Conservation (phyloP, 1,139 yeast genomes). For the Yamadazyma taylorii region DNA sequence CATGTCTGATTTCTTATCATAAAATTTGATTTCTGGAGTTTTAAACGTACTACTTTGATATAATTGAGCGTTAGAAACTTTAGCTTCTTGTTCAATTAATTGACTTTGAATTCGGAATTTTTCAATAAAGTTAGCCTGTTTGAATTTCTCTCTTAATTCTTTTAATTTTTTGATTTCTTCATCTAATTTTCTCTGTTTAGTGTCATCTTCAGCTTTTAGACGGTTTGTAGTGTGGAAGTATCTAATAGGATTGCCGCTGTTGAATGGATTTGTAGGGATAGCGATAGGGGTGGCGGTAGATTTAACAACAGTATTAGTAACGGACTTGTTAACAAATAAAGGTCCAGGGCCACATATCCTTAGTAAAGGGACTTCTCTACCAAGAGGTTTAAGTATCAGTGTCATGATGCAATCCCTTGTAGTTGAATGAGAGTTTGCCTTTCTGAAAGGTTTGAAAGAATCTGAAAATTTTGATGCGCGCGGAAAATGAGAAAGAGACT, state of each 20-base stretch:
- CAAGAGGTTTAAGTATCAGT: neutral
- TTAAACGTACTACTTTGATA: constrained; percentile 19
- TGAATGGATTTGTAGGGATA: too few species aligned
- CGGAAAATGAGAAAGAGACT: too few species aligned
- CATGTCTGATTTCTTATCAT: constrained; percentile 3
- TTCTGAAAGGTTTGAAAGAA: neutral
- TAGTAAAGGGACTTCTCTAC: neutral
- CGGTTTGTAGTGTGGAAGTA: constrained; percentile 6
- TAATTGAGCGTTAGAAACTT: constrained; percentile 25
- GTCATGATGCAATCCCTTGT: neutral
- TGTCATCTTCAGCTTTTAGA: constrained; percentile 4
- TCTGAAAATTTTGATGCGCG: constrained; percentile 1
- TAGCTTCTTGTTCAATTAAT: constrained; percentile 26
- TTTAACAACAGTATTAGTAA: too few species aligned
- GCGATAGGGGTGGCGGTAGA: too few species aligned
- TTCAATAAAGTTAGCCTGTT: constrained; percentile 28
- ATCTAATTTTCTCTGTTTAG: constrained; percentile 14
- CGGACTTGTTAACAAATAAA: too few species aligned
- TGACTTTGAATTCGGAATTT: constrained; percentile 24
- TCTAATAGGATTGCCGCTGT: constrained; percentile 4
- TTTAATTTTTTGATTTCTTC: constrained; percentile 22
- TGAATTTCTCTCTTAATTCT: constrained; percentile 25
- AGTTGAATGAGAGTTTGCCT: neutral
- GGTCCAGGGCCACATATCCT: neutral
- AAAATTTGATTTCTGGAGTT: constrained; percentile 23